Percentiles rank a stretch among this genome's conserved stretches.
phyloP scores from a whole-genome alignment of 805 yeast genomes.

The Sugiyamaella chiloensis region DNA sequence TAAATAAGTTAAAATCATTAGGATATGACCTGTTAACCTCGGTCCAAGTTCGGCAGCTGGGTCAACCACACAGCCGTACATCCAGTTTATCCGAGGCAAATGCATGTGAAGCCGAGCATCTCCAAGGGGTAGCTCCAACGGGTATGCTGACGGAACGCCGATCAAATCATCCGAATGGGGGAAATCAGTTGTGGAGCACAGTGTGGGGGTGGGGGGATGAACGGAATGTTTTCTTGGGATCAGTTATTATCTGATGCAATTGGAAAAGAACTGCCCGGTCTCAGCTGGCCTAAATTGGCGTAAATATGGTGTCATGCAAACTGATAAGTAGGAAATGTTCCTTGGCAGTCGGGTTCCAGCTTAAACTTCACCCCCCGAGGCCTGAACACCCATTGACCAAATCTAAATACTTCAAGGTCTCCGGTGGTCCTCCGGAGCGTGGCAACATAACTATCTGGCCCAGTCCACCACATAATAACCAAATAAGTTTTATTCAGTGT shows the following conservation, averaged over 20 bases:
- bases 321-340: not conserved
- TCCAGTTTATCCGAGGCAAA: slow-evolving; percentile 4
- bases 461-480: slow-evolving; percentile 1
- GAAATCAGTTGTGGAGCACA: too few relatives aligned
- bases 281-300: too few relatives aligned
- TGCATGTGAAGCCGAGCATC: not conserved
- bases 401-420: not conserved
- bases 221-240: too few relatives aligned
- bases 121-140: too few relatives aligned
- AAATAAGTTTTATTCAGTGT: not conserved
- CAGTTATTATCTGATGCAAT: too few relatives aligned
- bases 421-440: slow-evolving; percentile 5
- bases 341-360: not conserved
- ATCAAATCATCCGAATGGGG: too few relatives aligned
- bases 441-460: slow-evolving; percentile 1
- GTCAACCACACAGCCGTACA: not conserved
- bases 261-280: too few relatives aligned
- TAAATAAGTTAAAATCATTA: too few relatives aligned
- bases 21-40: not conserved
- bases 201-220: too few relatives aligned
- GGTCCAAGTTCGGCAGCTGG: slow-evolving; percentile 2
- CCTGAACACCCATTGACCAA: slow-evolving; percentile 1
- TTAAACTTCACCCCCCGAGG: slow-evolving; percentile 4
- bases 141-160: too few relatives aligned
- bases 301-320: not conserved